A percentile compares a stretch with the other conserved stretches of the same genome.
Evolutionary conservation across 1,284 basidiomycete species (phyloP).

Genomic region (Marasmius oreades): DNA sequence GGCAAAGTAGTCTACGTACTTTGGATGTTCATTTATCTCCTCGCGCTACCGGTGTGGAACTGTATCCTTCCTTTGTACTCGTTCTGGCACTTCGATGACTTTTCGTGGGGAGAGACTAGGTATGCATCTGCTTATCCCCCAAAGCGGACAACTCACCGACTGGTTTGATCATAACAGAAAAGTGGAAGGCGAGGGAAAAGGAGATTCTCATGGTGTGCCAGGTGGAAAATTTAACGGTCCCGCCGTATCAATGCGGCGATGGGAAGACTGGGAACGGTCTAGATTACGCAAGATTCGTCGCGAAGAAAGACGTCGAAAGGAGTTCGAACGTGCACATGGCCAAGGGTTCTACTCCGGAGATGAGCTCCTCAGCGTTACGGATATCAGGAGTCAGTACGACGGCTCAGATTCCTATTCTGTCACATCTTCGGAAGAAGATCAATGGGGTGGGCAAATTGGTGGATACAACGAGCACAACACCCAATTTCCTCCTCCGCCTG

Average conservation of each 20-base stretch:
- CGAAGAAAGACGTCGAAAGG: constrained; percentile 80
- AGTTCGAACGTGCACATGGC: constrained; percentile 75
- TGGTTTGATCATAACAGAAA: constrained; percentile 54
- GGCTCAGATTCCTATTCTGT: constrained; percentile 76
- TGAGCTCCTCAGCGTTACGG: constrained; percentile 54
- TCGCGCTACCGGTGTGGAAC: constrained; percentile 95
- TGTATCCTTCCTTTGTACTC: constrained; percentile 92
- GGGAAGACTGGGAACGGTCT: constrained; percentile 99
- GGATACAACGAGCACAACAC: constrained; percentile 84
- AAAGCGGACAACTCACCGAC: constrained; percentile 5
- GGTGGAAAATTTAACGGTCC: constrained; percentile 53
- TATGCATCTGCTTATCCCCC: constrained; percentile 31
- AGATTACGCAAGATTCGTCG: constrained; percentile 87
- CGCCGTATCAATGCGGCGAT: constrained; percentile 85
- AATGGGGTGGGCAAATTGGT: constrained; percentile 86
- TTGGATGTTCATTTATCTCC: constrained; percentile 96
- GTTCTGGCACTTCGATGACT: constrained; percentile 99
- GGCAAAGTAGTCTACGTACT: constrained; percentile 93
- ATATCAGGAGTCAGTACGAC: constrained; percentile 62
- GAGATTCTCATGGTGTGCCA: constrained; percentile 72
- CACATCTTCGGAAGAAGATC: constrained; percentile 87
- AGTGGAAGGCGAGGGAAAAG: constrained; percentile 87
- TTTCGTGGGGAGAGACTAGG: constrained; percentile 98
- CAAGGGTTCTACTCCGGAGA: constrained; percentile 64
- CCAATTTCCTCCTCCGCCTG: constrained; percentile 79